Base-by-base conservation (phyloP, 129 eudicot genomes). In the Sambucus nigra region DNA sequence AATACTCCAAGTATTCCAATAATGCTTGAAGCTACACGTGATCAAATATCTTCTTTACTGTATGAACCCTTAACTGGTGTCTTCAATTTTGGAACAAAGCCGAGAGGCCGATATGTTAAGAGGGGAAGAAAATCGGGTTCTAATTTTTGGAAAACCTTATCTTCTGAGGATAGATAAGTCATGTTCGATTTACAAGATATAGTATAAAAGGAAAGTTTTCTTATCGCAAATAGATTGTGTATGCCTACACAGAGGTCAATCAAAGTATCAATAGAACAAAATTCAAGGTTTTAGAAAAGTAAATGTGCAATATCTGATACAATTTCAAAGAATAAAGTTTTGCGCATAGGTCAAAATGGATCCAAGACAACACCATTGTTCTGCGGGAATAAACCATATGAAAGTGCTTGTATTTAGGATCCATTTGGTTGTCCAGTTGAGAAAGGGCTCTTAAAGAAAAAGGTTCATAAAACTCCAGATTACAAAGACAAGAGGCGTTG, bases 1-100 rank as follows among this genome's bases (percentile, higher is more conserved):
- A n/a, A n/a, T 23, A 35, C 27, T 5, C 17, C 59, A 33, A 38
- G 39, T 27, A 40, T 31, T 24, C 60, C 46, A 19, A 33, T n/a
- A n/a, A n/a, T 29, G 15, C 47, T 33, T 7, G 52, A 63, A 40
- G 42, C 29, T 1, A 25, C 5, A 59, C 25, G 13, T 26, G 60
- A 47, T 47, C 1, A 19, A 8, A 52, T 25, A 23, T 12, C 44
- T 21, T 39, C 57, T 15, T 51, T 42, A 13, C 59, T 51, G 9
- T 41, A 63, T 24, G 40, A 51, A 14, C 77, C 68, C 13, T 29
- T 53, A 25, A 69, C 67, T 14, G 65, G 53, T 11, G 60, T 65
- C 27, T 72, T 72, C 45, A 72, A 61, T 19, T 72, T 72, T 17
- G 59, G 61, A 59, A 72, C 49, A 8, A 72, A 59, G 59, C 72